These are phyloP conservation scores for Xanthoconium separans DNA, from an alignment of 1,284 basidiomycete genomes.

Conservation along the genomic window DNA sequence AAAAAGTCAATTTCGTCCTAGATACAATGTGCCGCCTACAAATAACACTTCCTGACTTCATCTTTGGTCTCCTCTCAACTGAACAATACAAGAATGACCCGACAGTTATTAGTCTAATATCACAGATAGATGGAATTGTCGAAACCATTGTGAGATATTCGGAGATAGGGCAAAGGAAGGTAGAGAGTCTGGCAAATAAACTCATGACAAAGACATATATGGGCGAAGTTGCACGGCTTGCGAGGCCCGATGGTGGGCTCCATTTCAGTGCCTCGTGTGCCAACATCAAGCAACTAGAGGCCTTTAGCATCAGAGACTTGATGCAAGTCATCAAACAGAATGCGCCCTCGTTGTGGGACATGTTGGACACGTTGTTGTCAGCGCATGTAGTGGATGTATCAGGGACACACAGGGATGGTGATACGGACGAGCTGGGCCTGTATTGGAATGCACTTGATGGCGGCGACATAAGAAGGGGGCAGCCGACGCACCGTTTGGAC, in stretches of 20 bases:
- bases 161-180: background rate
- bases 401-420: background rate
- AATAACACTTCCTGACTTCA: background rate
- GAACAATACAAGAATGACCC: background rate
- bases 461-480: background rate
- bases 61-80: background rate
- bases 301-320: background rate
- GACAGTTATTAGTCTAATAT: background rate
- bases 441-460: background rate
- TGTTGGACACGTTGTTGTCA: background rate
- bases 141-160: background rate
- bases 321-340: background rate
- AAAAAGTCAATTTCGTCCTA: slow-evolving; percentile 1
- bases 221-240: background rate
- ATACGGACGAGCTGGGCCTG: background rate
- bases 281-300: background rate
- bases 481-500: background rate
- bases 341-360: background rate
- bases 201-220: background rate
- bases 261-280: background rate
- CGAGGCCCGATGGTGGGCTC: background rate
- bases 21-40: background rate
- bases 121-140: background rate
- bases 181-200: background rate
- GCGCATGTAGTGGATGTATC: background rate